These are phyloP conservation scores for Ascocoryne sarcoides DNA, from an alignment of 2,329 filamentous ascomycete genomes.

Conservation along the genomic window DNA sequence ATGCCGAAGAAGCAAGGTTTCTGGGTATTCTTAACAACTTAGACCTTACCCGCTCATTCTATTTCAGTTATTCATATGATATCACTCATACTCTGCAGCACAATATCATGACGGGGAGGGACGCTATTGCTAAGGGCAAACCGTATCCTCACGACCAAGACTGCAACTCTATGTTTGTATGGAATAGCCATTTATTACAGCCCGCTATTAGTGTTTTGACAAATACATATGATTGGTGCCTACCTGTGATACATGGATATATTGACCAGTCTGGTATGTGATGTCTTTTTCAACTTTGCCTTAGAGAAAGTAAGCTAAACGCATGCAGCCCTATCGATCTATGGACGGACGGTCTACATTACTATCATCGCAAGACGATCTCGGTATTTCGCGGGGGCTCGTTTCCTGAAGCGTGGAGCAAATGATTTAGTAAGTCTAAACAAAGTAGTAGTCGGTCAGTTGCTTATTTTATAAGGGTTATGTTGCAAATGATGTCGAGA, in stretches of 20 bases:
- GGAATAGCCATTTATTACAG: constrained; percentile 83
- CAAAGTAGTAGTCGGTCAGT: neutral
- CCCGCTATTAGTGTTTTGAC: constrained; percentile 63
- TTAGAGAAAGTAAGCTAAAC: constrained; percentile 8
- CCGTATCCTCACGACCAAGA: constrained; percentile 51
- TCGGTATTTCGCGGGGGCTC: constrained; percentile 84
- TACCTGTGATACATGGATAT: constrained; percentile 92
- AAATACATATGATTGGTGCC: constrained; percentile 89
- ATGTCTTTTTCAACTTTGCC: neutral
- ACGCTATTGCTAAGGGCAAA: constrained; percentile 56
- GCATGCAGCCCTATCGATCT: constrained; percentile 63
- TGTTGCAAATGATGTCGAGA: constrained; percentile 97
- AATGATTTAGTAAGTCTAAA: constrained; percentile 62
- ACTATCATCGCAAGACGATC: constrained; percentile 90
- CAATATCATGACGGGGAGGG: constrained; percentile 77
- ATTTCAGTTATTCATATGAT: constrained; percentile 98
- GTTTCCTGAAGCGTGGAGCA: constrained; percentile 87
- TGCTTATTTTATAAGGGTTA: constrained; percentile 48
- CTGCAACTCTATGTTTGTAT: constrained; percentile 94
- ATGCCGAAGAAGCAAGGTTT: constrained; percentile 84
- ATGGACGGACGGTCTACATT: constrained; percentile 82
- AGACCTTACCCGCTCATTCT: constrained; percentile 85
- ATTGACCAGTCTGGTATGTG: constrained; percentile 69
- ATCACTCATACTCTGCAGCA: constrained; percentile 86
- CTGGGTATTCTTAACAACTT: constrained; percentile 83